phyloP scores from a whole-genome alignment of 75 land plant genomes.

The Gnetum montanum region DNA sequence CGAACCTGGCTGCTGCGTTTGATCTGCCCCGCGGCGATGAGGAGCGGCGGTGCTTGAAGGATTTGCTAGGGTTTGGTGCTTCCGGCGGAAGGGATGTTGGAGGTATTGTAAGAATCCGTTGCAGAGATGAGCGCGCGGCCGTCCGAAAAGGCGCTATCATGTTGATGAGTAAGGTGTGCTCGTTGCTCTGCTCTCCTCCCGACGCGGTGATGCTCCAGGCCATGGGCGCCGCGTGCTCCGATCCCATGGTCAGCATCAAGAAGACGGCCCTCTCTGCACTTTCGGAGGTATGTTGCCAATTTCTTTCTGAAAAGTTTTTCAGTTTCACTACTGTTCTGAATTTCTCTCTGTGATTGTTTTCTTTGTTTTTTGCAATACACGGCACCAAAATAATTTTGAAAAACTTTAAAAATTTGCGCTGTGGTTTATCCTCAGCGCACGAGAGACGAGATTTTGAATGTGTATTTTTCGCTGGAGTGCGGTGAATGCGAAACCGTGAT shows the following conservation, averaged over 20 bases:
- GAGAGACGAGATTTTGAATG: too few species aligned
- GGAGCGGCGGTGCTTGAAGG: constrained; percentile 18
- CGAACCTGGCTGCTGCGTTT: constrained; percentile 51
- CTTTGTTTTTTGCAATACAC: too few species aligned
- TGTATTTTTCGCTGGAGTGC: too few species aligned
- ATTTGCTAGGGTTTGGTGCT: constrained; percentile 26
- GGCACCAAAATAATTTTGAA: too few species aligned
- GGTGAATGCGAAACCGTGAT: too few species aligned
- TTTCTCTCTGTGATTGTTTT: too few species aligned
- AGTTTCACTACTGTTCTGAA: too few species aligned
- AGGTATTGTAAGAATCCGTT: constrained; percentile 50
- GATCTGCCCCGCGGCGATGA: constrained; percentile 28
- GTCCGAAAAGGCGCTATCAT: constrained; percentile 72
- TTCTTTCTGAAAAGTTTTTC: too few species aligned
- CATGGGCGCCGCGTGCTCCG: constrained; percentile 71
- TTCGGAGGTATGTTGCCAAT: constrained; percentile 82
- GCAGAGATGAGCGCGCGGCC: constrained; percentile 79
- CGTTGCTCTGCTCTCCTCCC: constrained; percentile 32
- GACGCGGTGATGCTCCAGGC: constrained; percentile 47
- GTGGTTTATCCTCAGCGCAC: too few species aligned
- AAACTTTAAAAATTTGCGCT: too few species aligned
- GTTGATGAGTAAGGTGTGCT: constrained; percentile 52
- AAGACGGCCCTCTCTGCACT: constrained; percentile 73
- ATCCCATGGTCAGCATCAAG: constrained; percentile 84
- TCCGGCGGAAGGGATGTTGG: constrained; percentile 25